A percentile compares a stretch with the other conserved stretches of the same genome.
Evolutionary conservation across 495 filamentous ascomycete species (phyloP).

Genomic region (Neurospora sp.): DNA sequence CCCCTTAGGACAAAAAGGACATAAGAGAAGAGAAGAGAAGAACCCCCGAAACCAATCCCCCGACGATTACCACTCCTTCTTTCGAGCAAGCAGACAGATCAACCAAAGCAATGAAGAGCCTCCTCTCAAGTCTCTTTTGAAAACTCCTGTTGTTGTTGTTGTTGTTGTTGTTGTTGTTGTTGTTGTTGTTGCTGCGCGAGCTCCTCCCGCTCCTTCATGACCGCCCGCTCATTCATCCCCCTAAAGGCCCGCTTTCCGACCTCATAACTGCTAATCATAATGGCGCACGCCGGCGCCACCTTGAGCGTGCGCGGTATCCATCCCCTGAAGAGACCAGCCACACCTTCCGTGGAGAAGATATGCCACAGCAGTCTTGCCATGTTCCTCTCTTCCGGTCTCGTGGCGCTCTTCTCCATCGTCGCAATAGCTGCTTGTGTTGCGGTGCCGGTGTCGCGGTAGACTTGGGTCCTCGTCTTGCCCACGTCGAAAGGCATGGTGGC

Average conservation of each 20-base stretch:
- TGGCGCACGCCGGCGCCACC: slow-evolving; percentile 94
- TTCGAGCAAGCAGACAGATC: background rate
- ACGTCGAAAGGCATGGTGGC: slow-evolving; percentile 95
- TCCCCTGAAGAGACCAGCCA: slow-evolving; percentile 73
- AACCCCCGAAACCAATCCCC: background rate
- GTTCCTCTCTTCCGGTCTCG: slow-evolving; percentile 55
- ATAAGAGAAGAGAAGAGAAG: background rate
- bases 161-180: too few relatives aligned
- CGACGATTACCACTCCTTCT: background rate
- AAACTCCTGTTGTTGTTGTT: background rate
- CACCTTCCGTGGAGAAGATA: slow-evolving; percentile 78
- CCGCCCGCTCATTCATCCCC: slow-evolving; percentile 60
- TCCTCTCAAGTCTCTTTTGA: background rate
- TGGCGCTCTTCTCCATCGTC: slow-evolving; percentile 6
- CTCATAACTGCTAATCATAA: slow-evolving; percentile 98
- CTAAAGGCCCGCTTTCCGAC: slow-evolving; percentile 83
- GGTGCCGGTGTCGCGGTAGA: slow-evolving; percentile 45
- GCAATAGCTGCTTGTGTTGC: slow-evolving; percentile 9
- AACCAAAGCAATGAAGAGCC: background rate
- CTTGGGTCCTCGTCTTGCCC: slow-evolving; percentile 89
- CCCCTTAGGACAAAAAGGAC: background rate
- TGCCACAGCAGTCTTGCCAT: slow-evolving; percentile 77
- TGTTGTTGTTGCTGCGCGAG: background rate
- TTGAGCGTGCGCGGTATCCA: slow-evolving; percentile 88
- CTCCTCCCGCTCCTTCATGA: slow-evolving; percentile 8